Conservation (phyloP, 352 stramenopile species). For the Thalassiosira sp. region DNA sequence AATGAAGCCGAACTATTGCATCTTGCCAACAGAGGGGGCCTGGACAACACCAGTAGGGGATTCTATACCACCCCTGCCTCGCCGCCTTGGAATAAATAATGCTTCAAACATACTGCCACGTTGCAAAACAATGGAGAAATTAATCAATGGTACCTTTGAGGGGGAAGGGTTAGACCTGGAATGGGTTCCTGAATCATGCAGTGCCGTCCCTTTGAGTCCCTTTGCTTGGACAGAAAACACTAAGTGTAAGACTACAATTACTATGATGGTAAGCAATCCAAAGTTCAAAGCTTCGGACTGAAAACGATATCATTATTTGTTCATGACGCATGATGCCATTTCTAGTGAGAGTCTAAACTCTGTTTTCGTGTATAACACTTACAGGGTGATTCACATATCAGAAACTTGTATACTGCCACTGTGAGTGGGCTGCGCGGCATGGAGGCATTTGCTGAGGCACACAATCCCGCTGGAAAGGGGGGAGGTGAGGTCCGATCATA, state of each 20-base stretch:
- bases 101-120: background rate
- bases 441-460: slow-evolving; percentile 28
- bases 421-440: slow-evolving; percentile 41
- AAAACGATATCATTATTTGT: background rate
- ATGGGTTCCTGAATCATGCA: slow-evolving; percentile 31
- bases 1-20: slow-evolving; percentile 24
- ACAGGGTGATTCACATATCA: slow-evolving; percentile 39
- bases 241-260: slow-evolving; percentile 39
- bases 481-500: slow-evolving; percentile 28
- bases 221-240: slow-evolving; percentile 37
- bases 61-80: slow-evolving; percentile 7
- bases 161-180: slow-evolving; percentile 10
- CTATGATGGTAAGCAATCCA: slow-evolving; percentile 30
- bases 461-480: slow-evolving; percentile 17
- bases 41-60: slow-evolving; percentile 8
- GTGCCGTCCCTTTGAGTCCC: slow-evolving; percentile 27
- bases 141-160: slow-evolving; percentile 11
- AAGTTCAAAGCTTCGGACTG: background rate
- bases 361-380: background rate
- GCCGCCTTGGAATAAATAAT: slow-evolving; percentile 13
- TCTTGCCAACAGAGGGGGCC: slow-evolving; percentile 14
- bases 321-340: background rate
- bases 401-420: slow-evolving; percentile 49
- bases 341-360: background rate
- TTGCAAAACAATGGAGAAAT: slow-evolving; percentile 30